phyloP scores from a whole-genome alignment of 257 asterid species.

The Solanum chmielewskii region DNA sequence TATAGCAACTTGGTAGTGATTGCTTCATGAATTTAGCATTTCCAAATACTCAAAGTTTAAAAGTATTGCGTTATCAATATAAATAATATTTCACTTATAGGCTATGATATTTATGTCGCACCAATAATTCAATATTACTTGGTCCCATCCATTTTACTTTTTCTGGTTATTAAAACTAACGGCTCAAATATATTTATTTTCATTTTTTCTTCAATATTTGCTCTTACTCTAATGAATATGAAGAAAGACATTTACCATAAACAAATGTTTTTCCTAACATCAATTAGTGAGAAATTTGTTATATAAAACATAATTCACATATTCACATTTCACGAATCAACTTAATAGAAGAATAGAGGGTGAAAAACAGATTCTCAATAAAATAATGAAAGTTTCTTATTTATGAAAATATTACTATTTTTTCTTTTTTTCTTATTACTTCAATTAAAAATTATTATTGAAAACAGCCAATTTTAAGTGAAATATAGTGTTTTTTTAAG shows the following conservation, averaged over 20 bases:
- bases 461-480: too few species aligned
- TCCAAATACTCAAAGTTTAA: not conserved
- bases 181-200: not conserved
- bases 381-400: too few species aligned
- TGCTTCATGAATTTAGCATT: not conserved
- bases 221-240: not conserved
- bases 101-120: too few species aligned
- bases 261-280: not conserved
- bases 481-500: too few species aligned
- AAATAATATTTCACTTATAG: not conserved
- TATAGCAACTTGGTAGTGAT: not conserved
- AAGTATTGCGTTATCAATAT: not conserved
- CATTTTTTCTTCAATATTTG: not conserved
- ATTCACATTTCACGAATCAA: rapidly evolving
- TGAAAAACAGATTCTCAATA: rapidly evolving
- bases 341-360: too few species aligned
- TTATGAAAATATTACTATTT: too few species aligned
- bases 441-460: too few species aligned
- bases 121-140: not conserved
- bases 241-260: not conserved
- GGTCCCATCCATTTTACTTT: not conserved
- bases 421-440: too few species aligned
- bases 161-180: too few species aligned
- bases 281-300: too few species aligned
- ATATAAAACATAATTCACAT: too few species aligned